Base-by-base conservation (phyloP, 2,329 filamentous ascomycete genomes). In the Berkeleyomyces basicola region DNA sequence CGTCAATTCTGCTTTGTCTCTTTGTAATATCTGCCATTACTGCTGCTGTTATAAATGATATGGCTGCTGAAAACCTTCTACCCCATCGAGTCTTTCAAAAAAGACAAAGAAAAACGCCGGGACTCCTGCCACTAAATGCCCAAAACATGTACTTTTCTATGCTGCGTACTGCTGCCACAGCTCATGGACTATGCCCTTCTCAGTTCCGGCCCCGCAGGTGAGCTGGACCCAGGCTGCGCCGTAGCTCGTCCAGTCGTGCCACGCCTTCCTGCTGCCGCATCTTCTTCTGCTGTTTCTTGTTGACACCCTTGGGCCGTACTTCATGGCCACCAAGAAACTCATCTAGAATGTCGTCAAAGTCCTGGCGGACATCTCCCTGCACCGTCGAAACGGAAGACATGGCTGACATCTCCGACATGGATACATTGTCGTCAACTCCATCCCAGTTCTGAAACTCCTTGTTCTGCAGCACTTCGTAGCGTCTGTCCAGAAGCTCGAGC, bases 301-400 rank as follows among this genome's bases (percentile, higher is more conserved):
- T 80, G 73, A 83, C 85, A 7, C 82, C 82, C 70, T 88, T 86
- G 14, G 60, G 44, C 58, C 59, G 62, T 9, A 65, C 61, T 23
- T 65, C 61, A 11, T 63, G 57, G 42, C 78, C 84, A 7, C 84
- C 87, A 36, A 97, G 75, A 74, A 99, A 99, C 63, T 96, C 91
- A 70, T 97, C 92, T 78, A 99, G 84, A 71, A 97, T 90, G 65
- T 78, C 82, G 71, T 96, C 86, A 73, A 99, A 96, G 71, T 96
- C 91, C 46, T 79, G 77, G 55, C 90, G 79, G 44, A 89, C 76
- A 7, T 85, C 81, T 0, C 85, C 86, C 70, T 74, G 80, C 0
- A 88, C 84, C 66, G 82, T 86, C 1, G 86, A 89, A 61, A 80
- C 78, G 3, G 79, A 79, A 9, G 83, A 85, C 55, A 83, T 75